Evolutionary conservation across 768 basidiomycete genomes (phyloP), one percentile per base, ranked within the genome.

Genomic region (Mycena epipterygia): DNA sequence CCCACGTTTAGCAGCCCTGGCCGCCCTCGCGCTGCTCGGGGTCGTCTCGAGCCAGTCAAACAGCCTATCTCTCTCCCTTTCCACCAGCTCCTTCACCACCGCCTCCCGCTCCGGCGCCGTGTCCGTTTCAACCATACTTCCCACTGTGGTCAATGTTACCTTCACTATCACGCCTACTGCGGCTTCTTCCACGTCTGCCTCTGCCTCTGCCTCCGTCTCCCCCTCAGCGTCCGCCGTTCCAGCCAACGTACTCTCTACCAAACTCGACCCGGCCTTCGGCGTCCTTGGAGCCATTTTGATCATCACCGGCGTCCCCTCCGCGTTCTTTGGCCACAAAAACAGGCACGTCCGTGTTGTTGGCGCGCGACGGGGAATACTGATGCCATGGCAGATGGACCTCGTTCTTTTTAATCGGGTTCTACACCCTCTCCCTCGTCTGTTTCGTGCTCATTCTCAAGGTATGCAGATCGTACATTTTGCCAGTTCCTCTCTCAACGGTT

Each of bases 311-410:
- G 84, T 97, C 8, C 95, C 95, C 12, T 93, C 94, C 60, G 93
- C 94, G 4, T 95, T 95, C 74, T 91, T 94, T 83, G 97, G 97
- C 25, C 95, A 96, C 83, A 97, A 97, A 87, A 97, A 98, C 80
- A 85, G 97, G 96, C 93, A 37, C 32, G 42, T 37, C 30, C 29
- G 21, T 2, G 12, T 21, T 27, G 25, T 11, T 30, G 23, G n/a
- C 35, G 25, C 25, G 32, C 41, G 29, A 19, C 29, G 67, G 39
- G 25, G 29, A 71, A 39, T 48, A 16, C 39, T 60, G 30, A 68
- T 60, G 19, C 39, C 16, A 0, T 41, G 17, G 11, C 35, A 58
- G 58, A 78, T 95, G 95, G 94, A 94, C 94, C 23, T 96, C 96
- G 16, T 93, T 97, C 85, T 97, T 98, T 82, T 86, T 98, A 75